Conservation (phyloP, 768 basidiomycete species). For the Russula emetica region DNA sequence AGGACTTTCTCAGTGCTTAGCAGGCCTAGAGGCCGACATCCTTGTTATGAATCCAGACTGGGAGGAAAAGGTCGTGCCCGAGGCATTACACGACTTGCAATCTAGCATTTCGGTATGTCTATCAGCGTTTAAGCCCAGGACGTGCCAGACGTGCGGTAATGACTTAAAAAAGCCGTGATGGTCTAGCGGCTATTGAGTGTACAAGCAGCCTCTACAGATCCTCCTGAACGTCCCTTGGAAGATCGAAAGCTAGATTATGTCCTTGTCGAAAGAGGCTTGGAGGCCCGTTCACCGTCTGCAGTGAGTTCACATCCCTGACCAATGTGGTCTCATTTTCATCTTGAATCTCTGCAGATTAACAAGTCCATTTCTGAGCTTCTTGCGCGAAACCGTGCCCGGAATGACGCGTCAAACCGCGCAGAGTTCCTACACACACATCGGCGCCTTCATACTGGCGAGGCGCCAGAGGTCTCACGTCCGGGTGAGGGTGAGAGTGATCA, state of each 20-base stretch:
- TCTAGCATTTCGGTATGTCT: conserved; percentile 28
- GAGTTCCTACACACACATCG: conserved; percentile 68
- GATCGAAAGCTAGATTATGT: conserved; percentile 66
- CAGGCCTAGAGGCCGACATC: conserved; percentile 32
- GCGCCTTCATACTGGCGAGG: conserved; percentile 37
- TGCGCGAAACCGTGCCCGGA: conserved; percentile 63
- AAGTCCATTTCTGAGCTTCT: conserved; percentile 70
- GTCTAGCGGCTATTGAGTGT: conserved; percentile 22
- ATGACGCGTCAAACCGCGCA: conserved; percentile 69
- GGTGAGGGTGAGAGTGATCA: conserved; percentile 33
- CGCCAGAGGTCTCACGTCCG: not conserved
- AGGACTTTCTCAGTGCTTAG: conserved; percentile 30
- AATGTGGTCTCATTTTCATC: not conserved
- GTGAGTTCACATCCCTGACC: conserved; percentile 40
- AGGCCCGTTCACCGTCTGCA: conserved; percentile 52
- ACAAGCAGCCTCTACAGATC: conserved; percentile 32
- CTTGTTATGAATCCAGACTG: conserved; percentile 32
- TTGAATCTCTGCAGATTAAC: conserved; percentile 42
- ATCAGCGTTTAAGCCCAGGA: not conserved
- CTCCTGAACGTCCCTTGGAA: conserved; percentile 43
- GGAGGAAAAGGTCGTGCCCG: conserved; percentile 30
- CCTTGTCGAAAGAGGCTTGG: conserved; percentile 43
- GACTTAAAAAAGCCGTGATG: conserved; percentile 17
- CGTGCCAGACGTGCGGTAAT: conserved; percentile 18
- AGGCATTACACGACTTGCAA: conserved; percentile 28